A percentile compares a stretch with the other conserved stretches of the same genome.
Conservation (phyloP, 345 rosid genomes). For the Citrus sinensis region DNA sequence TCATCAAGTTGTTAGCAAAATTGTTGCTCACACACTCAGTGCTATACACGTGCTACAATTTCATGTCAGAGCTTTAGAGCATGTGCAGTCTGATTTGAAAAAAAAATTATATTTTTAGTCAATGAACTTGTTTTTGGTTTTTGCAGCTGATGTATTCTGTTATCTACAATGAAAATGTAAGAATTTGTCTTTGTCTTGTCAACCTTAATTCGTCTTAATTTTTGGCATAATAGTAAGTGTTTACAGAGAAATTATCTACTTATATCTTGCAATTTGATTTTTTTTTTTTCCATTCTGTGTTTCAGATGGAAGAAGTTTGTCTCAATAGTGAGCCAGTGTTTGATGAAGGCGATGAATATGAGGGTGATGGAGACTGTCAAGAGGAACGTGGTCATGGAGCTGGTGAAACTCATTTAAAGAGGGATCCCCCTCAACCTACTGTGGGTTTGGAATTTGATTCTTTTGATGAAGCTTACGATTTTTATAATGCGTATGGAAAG, state of each 20-base stretch:
- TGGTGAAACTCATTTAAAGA: slow-evolving; percentile 17
- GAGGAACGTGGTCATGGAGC: slow-evolving; percentile 22
- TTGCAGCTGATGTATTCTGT: neutral
- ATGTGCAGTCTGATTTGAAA: neutral
- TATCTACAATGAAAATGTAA: neutral
- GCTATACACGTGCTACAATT: neutral
- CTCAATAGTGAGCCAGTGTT: slow-evolving; percentile 46
- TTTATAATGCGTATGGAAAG: slow-evolving; percentile 44
- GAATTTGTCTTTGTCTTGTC: neutral
- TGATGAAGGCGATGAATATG: slow-evolving; percentile 36
- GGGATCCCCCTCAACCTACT: slow-evolving; percentile 27
- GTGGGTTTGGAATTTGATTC: slow-evolving; percentile 53
- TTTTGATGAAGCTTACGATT: slow-evolving; percentile 44
- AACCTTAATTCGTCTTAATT: neutral
- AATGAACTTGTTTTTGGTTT: neutral
- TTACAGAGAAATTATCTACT: neutral
- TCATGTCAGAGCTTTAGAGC: neutral
- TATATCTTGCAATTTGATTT: neutral
- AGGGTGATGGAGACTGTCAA: slow-evolving; percentile 26
- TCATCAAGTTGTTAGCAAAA: neutral
- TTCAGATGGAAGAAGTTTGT: slow-evolving; percentile 55
- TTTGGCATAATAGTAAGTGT: neutral
- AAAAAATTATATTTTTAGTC: neutral
- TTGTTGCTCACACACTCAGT: neutral
- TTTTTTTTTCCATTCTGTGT: slow-evolving; percentile 3